Conservation (phyloP, 139 green algal species). For the Chlorella sp. region DNA sequence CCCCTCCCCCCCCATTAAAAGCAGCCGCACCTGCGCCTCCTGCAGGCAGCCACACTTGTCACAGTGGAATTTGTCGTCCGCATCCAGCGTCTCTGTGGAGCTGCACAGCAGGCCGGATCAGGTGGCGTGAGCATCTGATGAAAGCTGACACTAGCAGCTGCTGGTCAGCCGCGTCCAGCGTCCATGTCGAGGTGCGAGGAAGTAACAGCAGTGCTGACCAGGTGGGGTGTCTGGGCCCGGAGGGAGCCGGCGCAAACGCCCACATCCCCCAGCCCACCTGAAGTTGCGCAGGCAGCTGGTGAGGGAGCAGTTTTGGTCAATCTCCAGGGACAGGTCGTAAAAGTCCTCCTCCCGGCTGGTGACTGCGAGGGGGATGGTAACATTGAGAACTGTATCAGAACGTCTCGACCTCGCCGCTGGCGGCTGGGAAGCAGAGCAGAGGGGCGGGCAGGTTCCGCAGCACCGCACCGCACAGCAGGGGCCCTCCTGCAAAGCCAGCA, state of each 20-base stretch:
- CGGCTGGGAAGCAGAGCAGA: no score
- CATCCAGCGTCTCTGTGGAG: conserved; percentile 84
- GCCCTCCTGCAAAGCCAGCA: no score
- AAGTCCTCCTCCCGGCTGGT: conserved; percentile 88
- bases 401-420: no score
- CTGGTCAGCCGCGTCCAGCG: not conserved
- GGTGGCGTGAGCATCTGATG: not conserved
- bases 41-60: conserved; percentile 92
- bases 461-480: no score
- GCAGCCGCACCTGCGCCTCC: conserved; percentile 46
- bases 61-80: conserved; percentile 97
- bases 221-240: not conserved
- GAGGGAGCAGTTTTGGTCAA: conserved; percentile 92
- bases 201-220: not conserved
- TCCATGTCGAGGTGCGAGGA: not conserved
- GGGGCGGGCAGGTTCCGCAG: not conserved
- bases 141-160: not conserved
- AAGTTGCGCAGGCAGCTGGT: conserved; percentile 92
- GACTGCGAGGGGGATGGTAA: no score
- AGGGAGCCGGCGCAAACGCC: not conserved
- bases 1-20: no score
- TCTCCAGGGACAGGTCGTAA: conserved; percentile 95
- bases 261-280: conserved; percentile 76
- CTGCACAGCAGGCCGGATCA: conserved; percentile 42
- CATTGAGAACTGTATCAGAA: no score